phyloP scores from a whole-genome alignment of 78 protist species.

The Tieghemostelium lacteum region DNA sequence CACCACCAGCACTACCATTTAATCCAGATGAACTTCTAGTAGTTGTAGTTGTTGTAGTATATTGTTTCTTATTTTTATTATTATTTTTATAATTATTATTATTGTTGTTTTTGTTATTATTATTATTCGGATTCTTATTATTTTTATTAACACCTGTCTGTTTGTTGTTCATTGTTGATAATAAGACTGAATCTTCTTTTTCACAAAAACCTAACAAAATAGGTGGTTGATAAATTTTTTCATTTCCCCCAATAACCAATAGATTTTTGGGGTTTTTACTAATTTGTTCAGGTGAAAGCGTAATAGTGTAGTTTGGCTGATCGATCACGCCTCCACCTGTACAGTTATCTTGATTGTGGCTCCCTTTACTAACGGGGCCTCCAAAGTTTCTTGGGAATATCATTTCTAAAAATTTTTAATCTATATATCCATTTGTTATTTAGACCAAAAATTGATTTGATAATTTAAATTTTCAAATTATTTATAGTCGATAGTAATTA shows the following conservation, averaged over 20 bases:
- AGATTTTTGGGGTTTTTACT: too few species aligned
- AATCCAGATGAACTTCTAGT: not conserved
- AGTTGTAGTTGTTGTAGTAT: slow-evolving; percentile 8
- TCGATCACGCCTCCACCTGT: too few species aligned
- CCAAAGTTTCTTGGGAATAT: not conserved
- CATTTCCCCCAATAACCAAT: too few species aligned
- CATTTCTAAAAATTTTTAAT: too few species aligned
- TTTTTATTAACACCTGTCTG: not conserved
- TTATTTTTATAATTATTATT: not conserved
- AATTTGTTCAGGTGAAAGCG: too few species aligned
- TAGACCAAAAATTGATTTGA: not conserved
- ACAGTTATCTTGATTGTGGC: not conserved
- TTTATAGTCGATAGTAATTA: not conserved
- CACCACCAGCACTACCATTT: not conserved
- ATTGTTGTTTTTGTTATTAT: too few species aligned
- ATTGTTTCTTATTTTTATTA: not conserved
- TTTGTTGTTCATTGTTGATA: too few species aligned
- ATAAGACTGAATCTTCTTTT: too few species aligned
- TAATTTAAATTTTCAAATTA: too few species aligned
- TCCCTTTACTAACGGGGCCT: not conserved
- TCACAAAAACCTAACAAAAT: too few species aligned
- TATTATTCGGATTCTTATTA: not conserved
- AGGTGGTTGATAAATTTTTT: too few species aligned
- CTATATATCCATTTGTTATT: not conserved
- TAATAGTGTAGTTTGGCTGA: too few species aligned